Evolutionary conservation across 2,329 filamentous ascomycete species (phyloP).

Genomic region (Fusarium lateritium): DNA sequence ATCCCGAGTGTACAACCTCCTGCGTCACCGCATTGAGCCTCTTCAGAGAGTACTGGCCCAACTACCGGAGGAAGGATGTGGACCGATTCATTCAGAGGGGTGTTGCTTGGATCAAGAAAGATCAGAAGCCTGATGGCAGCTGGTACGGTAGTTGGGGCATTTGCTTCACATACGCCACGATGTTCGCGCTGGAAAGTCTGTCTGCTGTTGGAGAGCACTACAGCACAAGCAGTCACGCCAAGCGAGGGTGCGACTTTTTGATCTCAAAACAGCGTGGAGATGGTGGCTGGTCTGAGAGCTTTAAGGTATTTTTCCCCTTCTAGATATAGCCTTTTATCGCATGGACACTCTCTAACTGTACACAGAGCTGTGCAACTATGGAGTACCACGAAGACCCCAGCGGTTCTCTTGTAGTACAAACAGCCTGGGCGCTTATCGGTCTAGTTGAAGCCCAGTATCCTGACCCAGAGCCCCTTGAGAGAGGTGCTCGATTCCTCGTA

Average conservation of each 20-base stretch:
- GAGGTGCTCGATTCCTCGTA: conserved; percentile 85
- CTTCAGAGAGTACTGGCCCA: conserved; percentile 84
- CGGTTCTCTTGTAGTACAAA: conserved; percentile 91
- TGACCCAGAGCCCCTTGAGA: conserved; percentile 77
- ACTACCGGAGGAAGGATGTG: conserved; percentile 84
- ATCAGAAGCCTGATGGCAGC: conserved; percentile 85
- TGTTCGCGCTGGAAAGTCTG: conserved; percentile 94
- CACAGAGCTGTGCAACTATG: conserved; percentile 79
- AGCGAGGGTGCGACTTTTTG: conserved; percentile 86
- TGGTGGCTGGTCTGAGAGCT: conserved; percentile 96
- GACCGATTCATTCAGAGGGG: conserved; percentile 78
- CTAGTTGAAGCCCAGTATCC: conserved; percentile 86
- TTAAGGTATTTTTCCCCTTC: conserved; percentile 66
- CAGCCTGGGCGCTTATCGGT: conserved; percentile 87
- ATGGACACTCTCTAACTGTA: conserved; percentile 11
- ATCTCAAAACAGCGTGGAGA: conserved; percentile 86
- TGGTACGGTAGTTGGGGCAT: conserved; percentile 99
- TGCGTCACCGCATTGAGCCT: conserved; percentile 87
- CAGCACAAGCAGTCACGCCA: conserved; percentile 76
- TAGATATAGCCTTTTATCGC: neutral
- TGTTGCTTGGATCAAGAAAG: conserved; percentile 83
- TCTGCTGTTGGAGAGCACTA: conserved; percentile 86
- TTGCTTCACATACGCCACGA: conserved; percentile 95
- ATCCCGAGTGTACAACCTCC: conserved; percentile 96
- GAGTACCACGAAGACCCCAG: conserved; percentile 80